These are phyloP conservation scores for Irpex sp. DNA, from an alignment of 1,284 basidiomycete genomes.

Conservation along the genomic window DNA sequence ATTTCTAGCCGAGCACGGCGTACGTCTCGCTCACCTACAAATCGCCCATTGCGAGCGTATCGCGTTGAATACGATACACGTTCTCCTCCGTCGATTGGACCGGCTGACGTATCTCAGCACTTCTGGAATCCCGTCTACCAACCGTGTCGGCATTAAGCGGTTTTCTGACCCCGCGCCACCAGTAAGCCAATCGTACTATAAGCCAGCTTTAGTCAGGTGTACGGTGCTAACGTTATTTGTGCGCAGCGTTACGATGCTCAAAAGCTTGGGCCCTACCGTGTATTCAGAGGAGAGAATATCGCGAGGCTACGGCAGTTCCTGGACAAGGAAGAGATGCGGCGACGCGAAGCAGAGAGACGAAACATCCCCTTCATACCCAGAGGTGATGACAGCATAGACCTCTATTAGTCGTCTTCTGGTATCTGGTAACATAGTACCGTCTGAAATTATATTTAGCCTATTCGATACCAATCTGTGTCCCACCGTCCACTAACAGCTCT, in stretches of 20 bases:
- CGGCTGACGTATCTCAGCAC: conserved; percentile 76
- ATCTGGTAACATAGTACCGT: neutral
- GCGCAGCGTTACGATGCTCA: conserved; percentile 20
- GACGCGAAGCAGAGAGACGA: conserved; percentile 48
- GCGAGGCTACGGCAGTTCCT: conserved; percentile 58
- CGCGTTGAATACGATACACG: conserved; percentile 75
- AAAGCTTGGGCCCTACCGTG: conserved; percentile 67
- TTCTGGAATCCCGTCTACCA: conserved; percentile 81
- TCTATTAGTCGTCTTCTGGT: conserved; percentile 32
- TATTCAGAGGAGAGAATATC: conserved; percentile 78
- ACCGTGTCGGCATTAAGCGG: conserved; percentile 66
- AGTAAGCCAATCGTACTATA: conserved; percentile 48
- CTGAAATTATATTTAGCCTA: neutral
- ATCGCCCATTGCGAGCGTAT: conserved; percentile 87
- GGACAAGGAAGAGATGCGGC: conserved; percentile 59
- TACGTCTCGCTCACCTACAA: conserved; percentile 79
- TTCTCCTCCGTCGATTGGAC: conserved; percentile 61
- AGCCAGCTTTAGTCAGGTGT: too few relatives aligned
- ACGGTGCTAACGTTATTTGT: neutral
- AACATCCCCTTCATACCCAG: conserved; percentile 56
- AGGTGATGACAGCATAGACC: conserved; percentile 56
- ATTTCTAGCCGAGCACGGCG: conserved; percentile 60
- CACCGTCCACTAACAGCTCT: too few relatives aligned
- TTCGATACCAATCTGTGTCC: neutral
- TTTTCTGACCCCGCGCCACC: conserved; percentile 79